Evolutionary conservation across 2,329 filamentous ascomycete genomes (phyloP).

Genomic region (Verticillium alfalfae): DNA sequence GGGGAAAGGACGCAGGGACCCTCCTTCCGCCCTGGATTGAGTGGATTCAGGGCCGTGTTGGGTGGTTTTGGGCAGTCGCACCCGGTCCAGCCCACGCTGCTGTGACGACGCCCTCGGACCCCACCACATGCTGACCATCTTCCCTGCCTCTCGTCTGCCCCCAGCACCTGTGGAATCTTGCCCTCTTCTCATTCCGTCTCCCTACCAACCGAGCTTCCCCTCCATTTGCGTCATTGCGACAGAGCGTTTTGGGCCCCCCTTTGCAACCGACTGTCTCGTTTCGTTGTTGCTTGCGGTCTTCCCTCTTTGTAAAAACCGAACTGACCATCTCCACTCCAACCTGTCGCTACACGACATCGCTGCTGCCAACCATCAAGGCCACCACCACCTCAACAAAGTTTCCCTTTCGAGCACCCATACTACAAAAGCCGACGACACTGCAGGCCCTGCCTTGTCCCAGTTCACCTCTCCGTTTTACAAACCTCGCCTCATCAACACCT

Average conservation of each 20-base stretch:
- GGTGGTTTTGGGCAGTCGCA: background rate
- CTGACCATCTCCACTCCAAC: background rate
- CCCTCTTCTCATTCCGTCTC: background rate
- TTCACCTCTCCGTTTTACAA: background rate
- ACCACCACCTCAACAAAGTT: background rate
- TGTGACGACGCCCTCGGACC: background rate
- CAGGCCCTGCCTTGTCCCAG: too few species aligned
- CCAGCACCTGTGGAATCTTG: background rate
- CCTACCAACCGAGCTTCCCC: background rate
- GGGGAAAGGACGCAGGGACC: background rate
- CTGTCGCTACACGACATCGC: background rate
- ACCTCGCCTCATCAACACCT: background rate
- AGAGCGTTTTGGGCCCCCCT: background rate
- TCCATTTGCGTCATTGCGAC: background rate
- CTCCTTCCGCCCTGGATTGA: background rate
- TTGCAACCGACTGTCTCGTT: background rate
- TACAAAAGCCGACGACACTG: background rate
- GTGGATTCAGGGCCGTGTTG: background rate
- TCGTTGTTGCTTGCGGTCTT: background rate
- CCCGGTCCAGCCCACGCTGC: background rate
- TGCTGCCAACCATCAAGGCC: background rate
- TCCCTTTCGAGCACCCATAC: background rate
- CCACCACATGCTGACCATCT: background rate
- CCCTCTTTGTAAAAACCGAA: background rate
- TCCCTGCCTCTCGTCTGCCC: background rate